Conservation (phyloP, 805 yeast genomes). For the Kurtzmaniella cleridarum region DNA sequence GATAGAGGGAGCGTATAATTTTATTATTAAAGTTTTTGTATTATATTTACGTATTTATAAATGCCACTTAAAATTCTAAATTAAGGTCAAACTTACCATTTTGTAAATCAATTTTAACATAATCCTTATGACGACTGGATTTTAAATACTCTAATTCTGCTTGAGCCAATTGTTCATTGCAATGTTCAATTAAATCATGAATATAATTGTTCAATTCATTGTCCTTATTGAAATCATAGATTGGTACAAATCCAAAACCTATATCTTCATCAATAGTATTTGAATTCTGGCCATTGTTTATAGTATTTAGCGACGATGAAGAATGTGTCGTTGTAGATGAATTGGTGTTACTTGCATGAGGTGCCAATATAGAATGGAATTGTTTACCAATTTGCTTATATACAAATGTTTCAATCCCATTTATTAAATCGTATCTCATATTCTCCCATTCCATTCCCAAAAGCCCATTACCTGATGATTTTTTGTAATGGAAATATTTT, state of each 20-base stretch:
- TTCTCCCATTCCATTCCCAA: slow-evolving; percentile 41
- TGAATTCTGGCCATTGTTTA: not conserved
- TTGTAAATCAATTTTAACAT: slow-evolving; percentile 1
- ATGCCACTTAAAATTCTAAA: slow-evolving; percentile 1
- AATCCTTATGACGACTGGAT: not conserved
- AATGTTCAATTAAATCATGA: slow-evolving; percentile 19
- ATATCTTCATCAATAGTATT: slow-evolving; percentile 7
- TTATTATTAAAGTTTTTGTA: too few relatives aligned
- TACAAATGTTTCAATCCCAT: slow-evolving; percentile 31
- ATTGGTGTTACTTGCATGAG: not conserved
- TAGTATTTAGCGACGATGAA: too few relatives aligned
- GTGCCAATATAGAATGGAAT: not conserved
- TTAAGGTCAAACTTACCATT: not conserved
- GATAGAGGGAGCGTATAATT: too few relatives aligned
- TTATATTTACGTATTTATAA: slow-evolving; percentile 8
- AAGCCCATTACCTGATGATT: slow-evolving; percentile 28
- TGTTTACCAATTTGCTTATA: slow-evolving; percentile 30
- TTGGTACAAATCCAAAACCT: slow-evolving; percentile 24
- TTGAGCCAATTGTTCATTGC: slow-evolving; percentile 17
- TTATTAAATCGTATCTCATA: slow-evolving; percentile 29
- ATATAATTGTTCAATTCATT: slow-evolving; percentile 26
- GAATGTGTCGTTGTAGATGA: not conserved
- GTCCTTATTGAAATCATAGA: slow-evolving; percentile 27
- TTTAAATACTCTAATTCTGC: not conserved
- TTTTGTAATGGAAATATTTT: slow-evolving; percentile 32